Conservation (phyloP, 129 eudicot species). For the Tagetes erecta region DNA sequence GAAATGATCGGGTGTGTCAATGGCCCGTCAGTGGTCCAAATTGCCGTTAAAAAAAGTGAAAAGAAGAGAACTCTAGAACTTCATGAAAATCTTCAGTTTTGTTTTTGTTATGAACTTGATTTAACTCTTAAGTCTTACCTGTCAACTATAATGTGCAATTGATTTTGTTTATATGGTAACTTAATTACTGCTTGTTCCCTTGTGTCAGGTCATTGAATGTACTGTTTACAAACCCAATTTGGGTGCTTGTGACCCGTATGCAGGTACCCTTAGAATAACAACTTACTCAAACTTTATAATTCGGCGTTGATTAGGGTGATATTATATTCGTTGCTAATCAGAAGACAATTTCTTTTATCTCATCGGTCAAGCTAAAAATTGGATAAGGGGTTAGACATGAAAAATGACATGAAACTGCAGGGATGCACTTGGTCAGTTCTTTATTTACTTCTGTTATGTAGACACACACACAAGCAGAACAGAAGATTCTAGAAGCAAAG, state of each 20-base stretch:
- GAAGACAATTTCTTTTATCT: not conserved
- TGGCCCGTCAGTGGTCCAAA: too few relatives aligned
- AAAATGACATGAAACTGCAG: not conserved
- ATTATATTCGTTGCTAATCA: not conserved
- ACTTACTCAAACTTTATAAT: constrained; percentile 8
- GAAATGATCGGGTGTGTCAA: too few relatives aligned
- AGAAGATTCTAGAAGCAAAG: constrained; percentile 78
- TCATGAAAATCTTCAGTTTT: not conserved
- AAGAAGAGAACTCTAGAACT: not conserved
- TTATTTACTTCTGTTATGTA: constrained; percentile 23
- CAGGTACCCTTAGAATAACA: constrained; percentile 51
- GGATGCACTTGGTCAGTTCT: not conserved
- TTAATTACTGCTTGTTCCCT: constrained; percentile 23
- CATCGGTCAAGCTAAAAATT: not conserved
- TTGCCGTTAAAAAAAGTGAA: not conserved
- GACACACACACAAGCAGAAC: constrained; percentile 97
- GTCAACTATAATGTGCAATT: constrained; percentile 7
- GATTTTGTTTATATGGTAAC: constrained; percentile 15
- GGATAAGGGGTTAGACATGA: not conserved
- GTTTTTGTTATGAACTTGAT: not conserved
- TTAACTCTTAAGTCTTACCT: constrained; percentile 11
- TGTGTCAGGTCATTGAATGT: constrained; percentile 83
- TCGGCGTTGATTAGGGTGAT: not conserved
- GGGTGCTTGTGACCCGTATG: constrained; percentile 99
- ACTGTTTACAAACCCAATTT: constrained; percentile 83